Evolutionary conservation across 2,329 filamentous ascomycete species (phyloP).

Genomic region (Bipolaris victoriae): DNA sequence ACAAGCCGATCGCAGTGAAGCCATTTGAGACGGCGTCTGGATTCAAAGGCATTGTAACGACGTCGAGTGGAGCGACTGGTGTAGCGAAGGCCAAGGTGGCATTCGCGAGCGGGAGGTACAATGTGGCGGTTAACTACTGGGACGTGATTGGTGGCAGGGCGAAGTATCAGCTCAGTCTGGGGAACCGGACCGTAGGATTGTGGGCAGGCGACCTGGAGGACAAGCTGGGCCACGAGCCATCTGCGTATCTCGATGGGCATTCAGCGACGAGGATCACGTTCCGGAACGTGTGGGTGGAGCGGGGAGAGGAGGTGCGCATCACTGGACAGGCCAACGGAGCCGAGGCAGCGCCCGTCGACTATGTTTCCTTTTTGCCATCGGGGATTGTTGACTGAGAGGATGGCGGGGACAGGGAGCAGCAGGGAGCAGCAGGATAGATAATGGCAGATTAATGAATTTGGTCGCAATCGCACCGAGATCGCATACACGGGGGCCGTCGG

Average conservation of each 20-base stretch:
- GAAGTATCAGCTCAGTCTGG: slow-evolving; percentile 62
- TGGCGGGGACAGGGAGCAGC: not conserved
- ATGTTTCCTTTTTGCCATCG: slow-evolving; percentile 65
- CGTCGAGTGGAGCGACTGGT: slow-evolving; percentile 58
- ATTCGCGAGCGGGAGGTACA: slow-evolving; percentile 62
- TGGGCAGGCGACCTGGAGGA: slow-evolving; percentile 69
- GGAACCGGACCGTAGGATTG: slow-evolving; percentile 58
- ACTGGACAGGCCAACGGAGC: slow-evolving; percentile 64
- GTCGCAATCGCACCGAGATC: not conserved
- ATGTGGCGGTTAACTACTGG: slow-evolving; percentile 71
- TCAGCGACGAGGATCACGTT: slow-evolving; percentile 69
- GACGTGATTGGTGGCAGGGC: slow-evolving; percentile 66
- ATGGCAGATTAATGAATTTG: slow-evolving; percentile 6
- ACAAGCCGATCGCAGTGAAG: slow-evolving; percentile 59
- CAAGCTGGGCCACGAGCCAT: slow-evolving; percentile 63
- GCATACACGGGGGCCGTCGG: not conserved
- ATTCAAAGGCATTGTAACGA: slow-evolving; percentile 62
- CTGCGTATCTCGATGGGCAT: slow-evolving; percentile 67
- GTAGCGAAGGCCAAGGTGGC: slow-evolving; percentile 56
- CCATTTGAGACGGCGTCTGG: slow-evolving; percentile 68
- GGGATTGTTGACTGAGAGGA: slow-evolving; percentile 63
- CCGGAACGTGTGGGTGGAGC: slow-evolving; percentile 54
- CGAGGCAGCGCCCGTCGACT: slow-evolving; percentile 71
- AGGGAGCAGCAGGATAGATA: not conserved
- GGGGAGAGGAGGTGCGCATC: slow-evolving; percentile 62